A percentile compares a stretch with the other conserved stretches of the same genome.
These are phyloP conservation scores for Xylariaceae sp. DNA, from an alignment of 2,329 filamentous ascomycete species.

Conservation along the genomic window DNA sequence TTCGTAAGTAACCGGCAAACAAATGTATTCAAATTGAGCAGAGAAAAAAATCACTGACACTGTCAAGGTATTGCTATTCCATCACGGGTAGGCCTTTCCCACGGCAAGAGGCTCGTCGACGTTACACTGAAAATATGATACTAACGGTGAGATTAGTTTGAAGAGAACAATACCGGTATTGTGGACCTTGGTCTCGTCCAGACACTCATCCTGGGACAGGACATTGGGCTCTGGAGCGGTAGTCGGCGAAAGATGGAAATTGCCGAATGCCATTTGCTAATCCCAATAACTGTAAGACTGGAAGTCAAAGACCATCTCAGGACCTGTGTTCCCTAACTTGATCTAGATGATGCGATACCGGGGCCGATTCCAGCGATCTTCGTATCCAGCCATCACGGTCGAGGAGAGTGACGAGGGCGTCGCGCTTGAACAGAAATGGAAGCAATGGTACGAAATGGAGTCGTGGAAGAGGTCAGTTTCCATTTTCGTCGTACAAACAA, in stretches of 20 bases:
- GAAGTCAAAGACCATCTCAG: conserved; percentile 3
- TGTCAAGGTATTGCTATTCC: too few relatives aligned
- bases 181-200: conserved; percentile 46
- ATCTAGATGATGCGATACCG: conserved; percentile 48
- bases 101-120: not conserved
- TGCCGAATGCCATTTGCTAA: conserved; percentile 44
- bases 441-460: conserved; percentile 58
- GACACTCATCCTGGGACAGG: conserved; percentile 43
- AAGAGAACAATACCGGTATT: conserved; percentile 43
- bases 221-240: conserved; percentile 51
- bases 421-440: conserved; percentile 61
- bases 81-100: not conserved
- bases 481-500: not conserved
- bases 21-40: too few relatives aligned
- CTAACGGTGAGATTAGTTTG: conserved; percentile 32
- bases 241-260: conserved; percentile 54
- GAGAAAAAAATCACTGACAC: too few relatives aligned
- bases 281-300: conserved; percentile 39
- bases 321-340: not conserved
- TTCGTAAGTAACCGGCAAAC: conserved; percentile 32
- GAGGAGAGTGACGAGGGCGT: conserved; percentile 51
- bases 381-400: conserved; percentile 48
- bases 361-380: conserved; percentile 54
- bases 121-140: not conserved
- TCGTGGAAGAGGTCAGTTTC: conserved; percentile 55